phyloP scores from a whole-genome alignment of 1,284 basidiomycete species.

The Pholiota adiposa region DNA sequence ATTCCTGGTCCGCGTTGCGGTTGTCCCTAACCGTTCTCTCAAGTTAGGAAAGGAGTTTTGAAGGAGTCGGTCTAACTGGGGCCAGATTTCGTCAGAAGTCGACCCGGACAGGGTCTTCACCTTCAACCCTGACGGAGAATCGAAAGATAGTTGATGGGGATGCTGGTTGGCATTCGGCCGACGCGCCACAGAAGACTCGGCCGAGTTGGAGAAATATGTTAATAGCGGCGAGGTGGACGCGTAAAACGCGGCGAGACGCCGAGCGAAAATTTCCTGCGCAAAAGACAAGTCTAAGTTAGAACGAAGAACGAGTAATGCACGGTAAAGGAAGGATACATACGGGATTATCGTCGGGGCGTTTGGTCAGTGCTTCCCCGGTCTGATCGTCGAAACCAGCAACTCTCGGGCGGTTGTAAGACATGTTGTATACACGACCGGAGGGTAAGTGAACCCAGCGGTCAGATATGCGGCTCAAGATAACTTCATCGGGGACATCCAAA shows the following conservation, averaged over 20 bases:
- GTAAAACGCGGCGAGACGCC: conserved; percentile 84
- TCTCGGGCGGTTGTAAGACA: conserved; percentile 89
- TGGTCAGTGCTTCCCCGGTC: conserved; percentile 89
- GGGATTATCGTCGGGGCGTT: conserved; percentile 92
- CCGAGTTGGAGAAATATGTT: conserved; percentile 68
- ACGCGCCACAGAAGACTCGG: conserved; percentile 25
- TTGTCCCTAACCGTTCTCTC: conserved; percentile 51
- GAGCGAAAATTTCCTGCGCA: conserved; percentile 79
- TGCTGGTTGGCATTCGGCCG: conserved; percentile 43
- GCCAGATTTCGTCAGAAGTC: conserved; percentile 95
- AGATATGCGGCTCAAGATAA: conserved; percentile 90
- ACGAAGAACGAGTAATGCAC: not conserved
- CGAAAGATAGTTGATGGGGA: conserved; percentile 53
- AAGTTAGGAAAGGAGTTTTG: conserved; percentile 60
- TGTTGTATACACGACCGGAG: conserved; percentile 94
- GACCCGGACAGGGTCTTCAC: conserved; percentile 81
- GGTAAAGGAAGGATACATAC: conserved; percentile 50
- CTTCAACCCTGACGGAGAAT: conserved; percentile 49
- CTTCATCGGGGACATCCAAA: conserved; percentile 88
- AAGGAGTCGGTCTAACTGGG: conserved; percentile 69
- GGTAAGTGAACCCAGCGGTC: conserved; percentile 95
- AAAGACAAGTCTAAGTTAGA: conserved; percentile 7
- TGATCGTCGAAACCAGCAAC: conserved; percentile 88
- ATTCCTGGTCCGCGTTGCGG: conserved; percentile 46
- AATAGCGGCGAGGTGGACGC: conserved; percentile 88